Evolutionary conservation across 225 moss, liverwort and hornwort genomes (phyloP).

Genomic region (Marchantia paleacea): DNA sequence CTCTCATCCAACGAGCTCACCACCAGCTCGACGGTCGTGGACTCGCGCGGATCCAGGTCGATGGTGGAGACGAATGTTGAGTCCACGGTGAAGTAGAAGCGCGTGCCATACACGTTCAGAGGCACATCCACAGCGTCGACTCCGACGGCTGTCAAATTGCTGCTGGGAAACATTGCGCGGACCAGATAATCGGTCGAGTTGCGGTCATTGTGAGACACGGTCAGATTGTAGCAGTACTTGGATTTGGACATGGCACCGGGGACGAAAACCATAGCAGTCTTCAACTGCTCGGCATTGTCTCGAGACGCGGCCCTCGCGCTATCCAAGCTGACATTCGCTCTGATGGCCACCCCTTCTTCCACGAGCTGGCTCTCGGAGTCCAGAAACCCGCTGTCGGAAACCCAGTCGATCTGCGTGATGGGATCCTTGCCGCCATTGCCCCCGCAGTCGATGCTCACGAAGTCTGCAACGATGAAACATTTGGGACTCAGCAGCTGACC

Average conservation of each 20-base stretch:
- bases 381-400: neutral
- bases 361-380: neutral
- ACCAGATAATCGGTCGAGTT: neutral
- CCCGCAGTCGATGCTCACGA: conserved; percentile 13
- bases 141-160: neutral
- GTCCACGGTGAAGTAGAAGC: conserved; percentile 18
- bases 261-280: conserved; percentile 1
- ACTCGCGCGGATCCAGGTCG: neutral
- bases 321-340: neutral
- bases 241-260: neutral
- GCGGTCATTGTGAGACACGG: neutral
- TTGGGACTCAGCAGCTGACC: neutral
- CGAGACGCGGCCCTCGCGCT: too few relatives aligned
- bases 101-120: neutral
- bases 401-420: neutral
- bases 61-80: neutral
- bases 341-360: neutral
- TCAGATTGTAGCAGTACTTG: conserved; percentile 6
- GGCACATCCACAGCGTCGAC: neutral
- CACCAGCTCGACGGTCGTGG: conserved; percentile 7
- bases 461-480: neutral
- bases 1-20: neutral
- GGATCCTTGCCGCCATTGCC: neutral
- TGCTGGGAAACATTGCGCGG: conserved; percentile 12
- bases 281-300: conserved; percentile 5